These are phyloP conservation scores for Termitomyces heimii DNA, from an alignment of 768 basidiomycete species.

Conservation along the genomic window DNA sequence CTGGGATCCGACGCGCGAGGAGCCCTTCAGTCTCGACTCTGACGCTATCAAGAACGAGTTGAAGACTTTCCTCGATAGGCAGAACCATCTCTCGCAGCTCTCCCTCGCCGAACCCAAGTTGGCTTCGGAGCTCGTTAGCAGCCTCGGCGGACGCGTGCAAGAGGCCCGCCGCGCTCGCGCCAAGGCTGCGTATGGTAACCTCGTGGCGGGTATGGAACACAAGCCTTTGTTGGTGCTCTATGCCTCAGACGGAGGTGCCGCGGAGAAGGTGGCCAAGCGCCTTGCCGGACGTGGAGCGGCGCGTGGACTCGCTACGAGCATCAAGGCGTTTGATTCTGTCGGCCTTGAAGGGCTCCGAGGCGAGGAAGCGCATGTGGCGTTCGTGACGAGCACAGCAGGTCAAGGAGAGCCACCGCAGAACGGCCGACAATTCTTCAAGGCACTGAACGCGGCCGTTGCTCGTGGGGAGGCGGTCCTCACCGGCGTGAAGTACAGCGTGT, in stretches of 20 bases:
- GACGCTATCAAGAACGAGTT: slow-evolving; percentile 93
- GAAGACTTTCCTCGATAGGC: slow-evolving; percentile 88
- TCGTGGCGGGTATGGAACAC: slow-evolving; percentile 80
- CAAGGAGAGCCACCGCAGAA: slow-evolving; percentile 99
- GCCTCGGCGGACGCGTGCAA: slow-evolving; percentile 77
- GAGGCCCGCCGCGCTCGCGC: slow-evolving; percentile 81
- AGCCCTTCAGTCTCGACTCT: slow-evolving; percentile 90
- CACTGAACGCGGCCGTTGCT: slow-evolving; percentile 60
- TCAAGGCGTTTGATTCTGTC: slow-evolving; percentile 78
- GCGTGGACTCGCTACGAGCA: slow-evolving; percentile 71
- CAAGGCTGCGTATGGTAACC: slow-evolving; percentile 75
- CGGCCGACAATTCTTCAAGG: slow-evolving; percentile 84
- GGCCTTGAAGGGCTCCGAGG: slow-evolving; percentile 67
- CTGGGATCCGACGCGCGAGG: slow-evolving; percentile 88
- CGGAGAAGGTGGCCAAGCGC: slow-evolving; percentile 95
- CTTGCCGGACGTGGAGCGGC: slow-evolving; percentile 77
- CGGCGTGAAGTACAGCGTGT: slow-evolving; percentile 76
- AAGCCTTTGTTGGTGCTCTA: slow-evolving; percentile 88
- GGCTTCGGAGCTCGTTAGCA: slow-evolving; percentile 77
- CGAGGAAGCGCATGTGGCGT: slow-evolving; percentile 66
- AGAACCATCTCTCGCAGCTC: slow-evolving; percentile 95
- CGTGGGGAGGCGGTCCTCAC: slow-evolving; percentile 54
- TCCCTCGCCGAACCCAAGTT: slow-evolving; percentile 75
- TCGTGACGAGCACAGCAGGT: slow-evolving; percentile 90
- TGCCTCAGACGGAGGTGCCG: slow-evolving; percentile 90